Conservation (phyloP, 768 basidiomycete species). For the Russula emetica region DNA sequence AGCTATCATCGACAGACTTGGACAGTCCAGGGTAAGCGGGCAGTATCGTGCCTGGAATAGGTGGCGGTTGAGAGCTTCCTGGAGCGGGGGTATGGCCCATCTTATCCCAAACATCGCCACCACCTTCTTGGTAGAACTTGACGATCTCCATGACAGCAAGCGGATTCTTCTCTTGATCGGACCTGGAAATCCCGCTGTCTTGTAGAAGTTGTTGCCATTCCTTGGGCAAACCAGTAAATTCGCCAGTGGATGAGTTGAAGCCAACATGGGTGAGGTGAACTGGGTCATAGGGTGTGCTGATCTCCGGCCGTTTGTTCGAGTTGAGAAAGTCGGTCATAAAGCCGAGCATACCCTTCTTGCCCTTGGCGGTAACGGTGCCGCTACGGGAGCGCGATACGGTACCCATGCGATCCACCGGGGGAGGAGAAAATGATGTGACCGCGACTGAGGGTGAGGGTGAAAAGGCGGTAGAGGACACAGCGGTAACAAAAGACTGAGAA, state of each 20-base stretch:
- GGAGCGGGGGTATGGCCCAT: conserved; percentile 46
- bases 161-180: conserved; percentile 96
- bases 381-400: conserved; percentile 41
- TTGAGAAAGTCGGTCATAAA: conserved; percentile 74
- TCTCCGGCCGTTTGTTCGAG: conserved; percentile 75
- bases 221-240: conserved; percentile 96
- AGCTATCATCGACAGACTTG: conserved; percentile 45
- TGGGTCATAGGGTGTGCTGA: conserved; percentile 97
- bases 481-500: conserved; percentile 1
- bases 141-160: conserved; percentile 98
- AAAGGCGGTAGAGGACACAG: conserved; percentile 6
- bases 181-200: conserved; percentile 90
- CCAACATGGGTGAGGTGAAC: conserved; percentile 99
- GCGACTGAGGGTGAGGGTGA: conserved; percentile 13
- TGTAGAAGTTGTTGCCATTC: conserved; percentile 98
- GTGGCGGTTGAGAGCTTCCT: conserved; percentile 26
- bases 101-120: conserved; percentile 82
- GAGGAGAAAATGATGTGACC: conserved; percentile 22
- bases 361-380: conserved; percentile 40
- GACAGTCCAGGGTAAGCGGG: conserved; percentile 29
- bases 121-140: conserved; percentile 93
- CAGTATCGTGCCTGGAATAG: conserved; percentile 16
- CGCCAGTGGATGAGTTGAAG: conserved; percentile 97
- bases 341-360: conserved; percentile 59
- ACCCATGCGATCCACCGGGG: conserved; percentile 25